Evolutionary conservation across 768 basidiomycete species (phyloP), one percentile per base, ranked within the genome.

Genomic region (Rubroboletus pulcherrimus): DNA sequence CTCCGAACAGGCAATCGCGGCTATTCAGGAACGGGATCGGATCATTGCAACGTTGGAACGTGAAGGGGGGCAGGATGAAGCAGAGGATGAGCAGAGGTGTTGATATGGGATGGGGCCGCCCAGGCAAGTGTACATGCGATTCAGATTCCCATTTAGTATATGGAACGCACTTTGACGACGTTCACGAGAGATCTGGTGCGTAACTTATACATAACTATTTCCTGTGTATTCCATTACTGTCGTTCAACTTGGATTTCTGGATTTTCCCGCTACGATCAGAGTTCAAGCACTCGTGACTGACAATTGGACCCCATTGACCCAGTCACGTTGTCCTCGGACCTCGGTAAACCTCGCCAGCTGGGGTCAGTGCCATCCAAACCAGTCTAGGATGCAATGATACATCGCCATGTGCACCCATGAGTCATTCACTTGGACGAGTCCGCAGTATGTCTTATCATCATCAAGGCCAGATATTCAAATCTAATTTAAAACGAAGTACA

Each of bases 1-100:
- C 1, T 72, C 75, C 2, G 74, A 78, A 46, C 55, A 62, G 14
- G 68, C 76, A 0, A 45, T 75, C 11, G 52, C 50, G 9, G 67
- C 66, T 10, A 54, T 75, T 24, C 63, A 58, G 10, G 68, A 70
- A 33, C 73, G 74, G 3, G 67, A 77, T 39, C 56, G 54, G 19
- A 42, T 70, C 7, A 54, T 63, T 41, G 56, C 50, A 5, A 12
- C 33, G 2, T 44, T 58, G 30, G 53, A 49, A 26, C 51, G 34
- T n/a, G 62, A 58, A 29, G 48, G 3, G 30, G 60, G 60, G 30
- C 51, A 44, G n/a, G 57, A 50, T 17, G 44, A 51, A 34, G 46
- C 11, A 5, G 55, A 40, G 30, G 11, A 7, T 4, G 44, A 30
- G 21, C 19, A n/a, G 37, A 8, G 21, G 9, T 17, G 9, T 33